Base-by-base conservation (phyloP, 2,329 filamentous ascomycete species). In the Westerdykella aurantiaca region DNA sequence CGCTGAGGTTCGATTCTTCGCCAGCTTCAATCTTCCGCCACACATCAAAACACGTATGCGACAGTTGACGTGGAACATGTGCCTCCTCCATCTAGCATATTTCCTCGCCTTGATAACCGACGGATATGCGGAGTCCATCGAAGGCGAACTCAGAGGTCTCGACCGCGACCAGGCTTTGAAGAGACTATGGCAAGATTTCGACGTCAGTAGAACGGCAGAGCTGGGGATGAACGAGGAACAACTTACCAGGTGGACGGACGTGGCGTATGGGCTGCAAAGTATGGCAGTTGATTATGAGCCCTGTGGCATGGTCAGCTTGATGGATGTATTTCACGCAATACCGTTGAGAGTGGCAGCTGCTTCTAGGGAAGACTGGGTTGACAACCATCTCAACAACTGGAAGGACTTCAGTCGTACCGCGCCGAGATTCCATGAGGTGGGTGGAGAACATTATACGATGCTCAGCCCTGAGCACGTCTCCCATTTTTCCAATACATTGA, bases 11-110 rank as follows among this genome's bases (percentile, higher is more conserved):
- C 34, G 49, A 0, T 78, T 78, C 52, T 54, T 74, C 0, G 75
- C 63, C 5, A 59, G 50, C 37, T 68, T 76, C 46, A 72, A 79
- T 51, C 66, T 73, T 4, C 74, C 74, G 1, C 76, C 74, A 3
- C 68, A 72, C 45, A 74, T 77, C 57, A 73, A 72, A 44, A 34
- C 34, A 0, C 60, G 69, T 42, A 70, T 75, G 68, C 56, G 60
- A 2, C 48, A 69, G 47, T 60, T 74, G 17, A 46, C 60, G 47
- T 72, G 67, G 63, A 62, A 58, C 41, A 48, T 51, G 25, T 69
- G 67, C 38, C 52, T 74, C 5, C 42, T 73, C 0, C 64, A 74
- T 45, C 55, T 75, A 1, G 47, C 58, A 0, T 60, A 67, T 34
- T 76, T 75, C 47, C 50, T 72, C 2, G 66, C 52, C 2, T 50